Evolutionary conservation across 192 early-diverging fungal genomes (phyloP), one percentile per base, ranked within the genome.

Genomic region (Pilaira anomala): DNA sequence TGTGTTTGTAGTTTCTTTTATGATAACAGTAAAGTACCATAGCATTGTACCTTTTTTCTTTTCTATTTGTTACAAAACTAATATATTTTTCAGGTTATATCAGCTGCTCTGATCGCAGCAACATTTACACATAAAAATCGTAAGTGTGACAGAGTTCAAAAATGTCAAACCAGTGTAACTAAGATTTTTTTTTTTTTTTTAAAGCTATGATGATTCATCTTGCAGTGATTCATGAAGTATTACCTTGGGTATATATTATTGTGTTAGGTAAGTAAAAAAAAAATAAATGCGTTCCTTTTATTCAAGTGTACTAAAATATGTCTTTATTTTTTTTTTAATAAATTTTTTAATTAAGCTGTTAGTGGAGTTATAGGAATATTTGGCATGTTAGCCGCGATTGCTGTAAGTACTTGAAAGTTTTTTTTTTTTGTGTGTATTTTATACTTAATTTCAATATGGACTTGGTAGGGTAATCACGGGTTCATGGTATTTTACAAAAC

Each of bases 121-220:
- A 72, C 69, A 14, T 62, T 71, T 48, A 48, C 50, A 66, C 48
- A 71, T 39, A 71, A 65, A 58, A 71, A 71, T 48, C 69, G 69
- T 66, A 71, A 66, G 62, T 40, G 19, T 18, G n/a, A 29, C 3
- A 36, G n/a, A 57, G 55, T 57, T 14, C 16, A 58, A 19, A 39
- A 19, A 58, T 40, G 22, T 40, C 56, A 56, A 40, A 33, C 30
- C 3, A 12, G 30, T 24, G 36, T 58, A 19, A 58, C 33, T 41
- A 41, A 40, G 18, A 19, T 18, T 21, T 26, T n/a, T 30, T 40
- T 18, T 51, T 0, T 0, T n/a, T 12, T 11, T 39, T 11, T 39
- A 1, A 56, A 72, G 69, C 69, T 25, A 72, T 72, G 69, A 55
- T 72, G n/a, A 72, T 72, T 12, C 69, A 72, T 49, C 58, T 72